Base-by-base conservation (phyloP, 176 grass and related monocot genomes). In the Carex pumila region DNA sequence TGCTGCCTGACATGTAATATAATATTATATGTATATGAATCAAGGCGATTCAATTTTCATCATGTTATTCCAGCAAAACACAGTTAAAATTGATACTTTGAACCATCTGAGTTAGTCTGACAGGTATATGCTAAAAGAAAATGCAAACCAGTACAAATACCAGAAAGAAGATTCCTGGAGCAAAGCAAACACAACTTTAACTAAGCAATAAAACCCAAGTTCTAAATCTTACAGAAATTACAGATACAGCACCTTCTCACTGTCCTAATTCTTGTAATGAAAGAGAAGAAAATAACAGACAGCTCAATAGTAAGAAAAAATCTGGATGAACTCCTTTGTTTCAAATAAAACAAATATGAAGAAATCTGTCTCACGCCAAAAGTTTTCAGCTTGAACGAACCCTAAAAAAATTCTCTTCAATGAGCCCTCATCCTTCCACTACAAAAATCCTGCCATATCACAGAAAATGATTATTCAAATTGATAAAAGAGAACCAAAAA, bases 221-320 rank as follows among this genome's bases (percentile, higher is more conserved):
- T 47, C 53, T 6, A 50, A 83, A 83, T 83, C 62, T 52, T 83
- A 69, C 62, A 83, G 22, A 67, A 41, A 83, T 83, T 68, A 83
- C 81, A 68, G 41, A 53, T 65, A 49, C 81, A 83, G 14, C 64
- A 52, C 60, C 79, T 39, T 64, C 45, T 65, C 57, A 41, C 41
- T 65, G 60, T 49, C 80, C 80, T 67, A 82, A 49, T 18, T 66
- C 59, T 83, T 69, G 45, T 69, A 83, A 83, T 43, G 61, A 64
- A 65, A 64, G 19, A 80, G 55, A 36, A 41, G 6, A 49, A 81
- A 81, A 60, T 61, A 61, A 61, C 29, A 61, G 79, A 45, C 32
- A 64, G 36, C 56, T 64, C 59, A 14, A 45, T 32, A 49, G 59
- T 13, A 65, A 68, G 81, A 65, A 83, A 83, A 68, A 78, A 57